Percentiles rank a stretch among this genome's conserved stretches.
Conservation (phyloP, 73 alveolate species). For the Paramecium pentaurelia region DNA sequence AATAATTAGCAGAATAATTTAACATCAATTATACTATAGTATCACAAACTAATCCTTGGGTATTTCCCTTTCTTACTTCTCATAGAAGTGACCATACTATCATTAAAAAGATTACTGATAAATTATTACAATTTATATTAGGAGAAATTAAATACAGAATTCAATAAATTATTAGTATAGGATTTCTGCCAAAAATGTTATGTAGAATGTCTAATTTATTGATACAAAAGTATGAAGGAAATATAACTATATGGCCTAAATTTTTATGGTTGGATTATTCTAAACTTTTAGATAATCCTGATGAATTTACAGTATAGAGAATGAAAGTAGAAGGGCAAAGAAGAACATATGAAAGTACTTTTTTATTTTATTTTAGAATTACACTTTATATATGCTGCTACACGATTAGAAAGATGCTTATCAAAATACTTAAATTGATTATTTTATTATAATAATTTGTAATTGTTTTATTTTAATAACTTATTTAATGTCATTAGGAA, state of each 20-base stretch:
- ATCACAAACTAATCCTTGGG: slow-evolving; percentile 73
- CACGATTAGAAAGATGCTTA: not conserved
- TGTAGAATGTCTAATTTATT: slow-evolving; percentile 51
- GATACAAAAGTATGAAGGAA: slow-evolving; percentile 67
- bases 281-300: slow-evolving; percentile 67
- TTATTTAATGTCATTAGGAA: not conserved
- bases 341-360: not conserved
- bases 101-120: not conserved
- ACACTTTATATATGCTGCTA: not conserved
- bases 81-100: slow-evolving; percentile 5
- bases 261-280: slow-evolving; percentile 59
- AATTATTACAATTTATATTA: slow-evolving; percentile 42
- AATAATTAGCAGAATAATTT: slow-evolving; percentile 70
- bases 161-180: slow-evolving; percentile 3
- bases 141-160: slow-evolving; percentile 60
- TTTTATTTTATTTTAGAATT: not conserved
- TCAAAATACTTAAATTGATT: not conserved
- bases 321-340: not conserved
- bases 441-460: not conserved
- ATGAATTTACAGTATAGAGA: not conserved
- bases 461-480: not conserved
- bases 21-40: slow-evolving; percentile 75
- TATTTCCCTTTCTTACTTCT: slow-evolving; percentile 56
- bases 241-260: slow-evolving; percentile 72
- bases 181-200: slow-evolving; percentile 43